Evolutionary conservation across 2,329 filamentous ascomycete species (phyloP).

Genomic region (Paraphoma sp.): DNA sequence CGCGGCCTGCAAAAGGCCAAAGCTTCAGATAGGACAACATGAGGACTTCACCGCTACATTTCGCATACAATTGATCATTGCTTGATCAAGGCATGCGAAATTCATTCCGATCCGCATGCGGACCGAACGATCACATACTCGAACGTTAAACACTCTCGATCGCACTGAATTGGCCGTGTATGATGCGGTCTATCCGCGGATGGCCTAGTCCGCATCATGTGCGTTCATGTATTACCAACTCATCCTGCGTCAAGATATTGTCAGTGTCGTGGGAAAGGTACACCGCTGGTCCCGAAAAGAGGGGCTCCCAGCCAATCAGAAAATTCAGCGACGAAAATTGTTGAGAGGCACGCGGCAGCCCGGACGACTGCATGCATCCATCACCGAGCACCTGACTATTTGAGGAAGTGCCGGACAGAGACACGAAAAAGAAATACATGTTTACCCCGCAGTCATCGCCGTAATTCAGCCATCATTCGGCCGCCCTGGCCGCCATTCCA

Average conservation of each 20-base stretch:
- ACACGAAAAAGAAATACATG: conserved; percentile 22
- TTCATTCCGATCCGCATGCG: conserved; percentile 2
- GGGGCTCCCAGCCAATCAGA: conserved; percentile 33
- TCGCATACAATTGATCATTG: conserved; percentile 14
- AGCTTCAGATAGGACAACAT: conserved; percentile 10
- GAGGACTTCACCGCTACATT: conserved; percentile 27
- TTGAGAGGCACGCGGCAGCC: conserved; percentile 33
- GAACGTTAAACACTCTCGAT: not conserved
- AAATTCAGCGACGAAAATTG: conserved; percentile 30
- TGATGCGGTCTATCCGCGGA: not conserved
- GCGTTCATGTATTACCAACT: conserved; percentile 35
- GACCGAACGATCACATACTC: conserved; percentile 1
- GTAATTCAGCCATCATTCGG: conserved; percentile 5
- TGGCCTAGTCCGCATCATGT: conserved; percentile 11
- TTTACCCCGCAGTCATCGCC: conserved; percentile 14
- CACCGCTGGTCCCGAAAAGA: conserved; percentile 36
- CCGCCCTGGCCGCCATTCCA: not conserved
- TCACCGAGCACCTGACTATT: conserved; percentile 41
- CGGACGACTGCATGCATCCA: conserved; percentile 34
- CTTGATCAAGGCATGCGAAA: conserved; percentile 4
- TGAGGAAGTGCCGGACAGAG: conserved; percentile 19
- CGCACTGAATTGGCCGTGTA: not conserved
- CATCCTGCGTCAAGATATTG: conserved; percentile 30
- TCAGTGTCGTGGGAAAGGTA: conserved; percentile 28
- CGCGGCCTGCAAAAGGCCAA: conserved; percentile 9